phyloP scores from a whole-genome alignment of 139 green algal genomes.

The Gonium pectorale region DNA sequence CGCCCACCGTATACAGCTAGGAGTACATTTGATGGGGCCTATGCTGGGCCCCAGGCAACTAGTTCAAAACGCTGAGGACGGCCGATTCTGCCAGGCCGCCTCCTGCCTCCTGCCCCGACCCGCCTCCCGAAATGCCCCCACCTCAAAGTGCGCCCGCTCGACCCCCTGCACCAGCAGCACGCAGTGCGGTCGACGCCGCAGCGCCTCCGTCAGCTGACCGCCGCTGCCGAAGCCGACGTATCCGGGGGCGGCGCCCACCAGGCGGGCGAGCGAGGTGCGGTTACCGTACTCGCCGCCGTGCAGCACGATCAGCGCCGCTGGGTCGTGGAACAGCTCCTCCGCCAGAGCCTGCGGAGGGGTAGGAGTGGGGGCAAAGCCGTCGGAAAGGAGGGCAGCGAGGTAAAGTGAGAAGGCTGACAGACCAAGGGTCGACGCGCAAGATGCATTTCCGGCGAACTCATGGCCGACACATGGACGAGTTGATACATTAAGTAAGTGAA shows the following conservation, averaged over 20 bases:
- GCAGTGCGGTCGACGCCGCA: slow-evolving; percentile 54
- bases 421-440: no score
- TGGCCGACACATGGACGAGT: no score
- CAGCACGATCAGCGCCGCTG: slow-evolving; percentile 31
- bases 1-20: no score
- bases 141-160: slow-evolving; percentile 62
- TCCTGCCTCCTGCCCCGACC: neutral
- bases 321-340: slow-evolving; percentile 30
- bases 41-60: neutral
- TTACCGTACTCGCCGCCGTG: slow-evolving; percentile 73
- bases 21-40: no score
- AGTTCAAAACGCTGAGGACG: neutral
- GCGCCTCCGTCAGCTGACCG: slow-evolving; percentile 60
- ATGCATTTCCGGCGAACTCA: no score
- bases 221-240: slow-evolving; percentile 82
- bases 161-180: slow-evolving; percentile 59
- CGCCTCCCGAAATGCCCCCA: no score
- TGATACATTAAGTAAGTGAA: no score
- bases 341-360: neutral
- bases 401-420: no score
- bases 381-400: neutral
- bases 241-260: slow-evolving; percentile 87
- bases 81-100: slow-evolving; percentile 2
- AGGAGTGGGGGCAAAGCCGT: neutral
- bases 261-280: slow-evolving; percentile 74